phyloP scores from a whole-genome alignment of 2,329 filamentous ascomycete species.

The Arthrobotrys sphaeroides region DNA sequence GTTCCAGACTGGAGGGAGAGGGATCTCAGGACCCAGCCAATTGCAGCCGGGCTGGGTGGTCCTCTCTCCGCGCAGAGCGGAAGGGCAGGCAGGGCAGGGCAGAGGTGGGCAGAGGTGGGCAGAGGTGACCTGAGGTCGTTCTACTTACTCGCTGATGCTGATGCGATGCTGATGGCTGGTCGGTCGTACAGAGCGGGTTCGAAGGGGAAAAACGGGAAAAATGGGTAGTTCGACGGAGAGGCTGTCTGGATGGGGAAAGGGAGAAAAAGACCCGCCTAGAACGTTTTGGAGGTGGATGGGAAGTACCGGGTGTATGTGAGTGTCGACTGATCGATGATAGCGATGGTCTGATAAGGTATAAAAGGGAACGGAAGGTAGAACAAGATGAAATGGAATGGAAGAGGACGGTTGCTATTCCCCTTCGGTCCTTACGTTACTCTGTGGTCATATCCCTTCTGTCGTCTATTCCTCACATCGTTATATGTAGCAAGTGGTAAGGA shows the following conservation, averaged over 20 bases:
- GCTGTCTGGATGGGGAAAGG: background rate
- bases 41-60: no score
- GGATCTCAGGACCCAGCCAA: background rate
- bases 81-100: background rate
- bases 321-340: background rate
- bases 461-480: slow-evolving; percentile 38
- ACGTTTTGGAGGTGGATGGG: background rate
- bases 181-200: slow-evolving; percentile 19
- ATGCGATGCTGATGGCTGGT: slow-evolving; percentile 5
- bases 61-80: background rate
- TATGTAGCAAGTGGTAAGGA: no score
- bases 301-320: background rate
- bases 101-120: no score
- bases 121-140: no score
- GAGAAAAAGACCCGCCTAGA: slow-evolving; percentile 52
- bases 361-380: background rate
- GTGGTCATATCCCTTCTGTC: no score
- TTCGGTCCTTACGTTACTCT: no score
- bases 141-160: background rate
- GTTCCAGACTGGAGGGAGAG: slow-evolving; percentile 8
- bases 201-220: slow-evolving; percentile 7
- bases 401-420: background rate
- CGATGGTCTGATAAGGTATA: background rate
- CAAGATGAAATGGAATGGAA: background rate
- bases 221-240: background rate